Conservation (phyloP, 1,139 yeast genomes). For the Sugiyamaella japonica region DNA sequence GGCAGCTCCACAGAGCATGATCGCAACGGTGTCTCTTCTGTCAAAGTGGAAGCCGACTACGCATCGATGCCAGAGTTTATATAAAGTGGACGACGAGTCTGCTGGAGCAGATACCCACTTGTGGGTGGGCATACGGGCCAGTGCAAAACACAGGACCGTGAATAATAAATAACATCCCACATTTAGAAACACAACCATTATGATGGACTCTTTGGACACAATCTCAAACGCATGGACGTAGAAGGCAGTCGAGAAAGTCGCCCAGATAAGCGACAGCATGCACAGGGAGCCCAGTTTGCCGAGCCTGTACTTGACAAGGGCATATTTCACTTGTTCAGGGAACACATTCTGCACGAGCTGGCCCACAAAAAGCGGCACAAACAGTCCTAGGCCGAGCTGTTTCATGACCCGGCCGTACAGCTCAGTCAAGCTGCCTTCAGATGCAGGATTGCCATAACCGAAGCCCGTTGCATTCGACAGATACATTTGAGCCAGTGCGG, state of each 20-base stretch:
- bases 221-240: conserved; percentile 73
- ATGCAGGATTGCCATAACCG: conserved; percentile 81
- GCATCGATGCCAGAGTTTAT: conserved; percentile 40
- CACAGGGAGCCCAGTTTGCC: conserved; percentile 75
- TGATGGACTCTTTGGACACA: conserved; percentile 66
- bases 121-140: conserved; percentile 57
- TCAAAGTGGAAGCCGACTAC: conserved; percentile 63
- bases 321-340: conserved; percentile 65
- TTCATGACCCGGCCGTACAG: conserved; percentile 78
- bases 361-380: conserved; percentile 85
- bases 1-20: conserved; percentile 89
- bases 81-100: conserved; percentile 46
- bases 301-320: conserved; percentile 57
- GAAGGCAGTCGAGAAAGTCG: conserved; percentile 86
- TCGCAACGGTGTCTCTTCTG: conserved; percentile 69
- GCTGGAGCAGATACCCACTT: conserved; percentile 44
- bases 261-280: conserved; percentile 76
- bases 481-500: conserved; percentile 77
- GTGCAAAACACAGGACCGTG: conserved; percentile 57
- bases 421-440: conserved; percentile 51
- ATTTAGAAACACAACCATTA: conserved; percentile 78
- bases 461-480: conserved; percentile 53
- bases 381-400: conserved; percentile 79
- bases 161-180: conserved; percentile 74
- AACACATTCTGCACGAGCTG: conserved; percentile 72